Evolutionary conservation across 2,329 filamentous ascomycete species (phyloP), one percentile per base, ranked within the genome.

Genomic region (Cadophora malorum): DNA sequence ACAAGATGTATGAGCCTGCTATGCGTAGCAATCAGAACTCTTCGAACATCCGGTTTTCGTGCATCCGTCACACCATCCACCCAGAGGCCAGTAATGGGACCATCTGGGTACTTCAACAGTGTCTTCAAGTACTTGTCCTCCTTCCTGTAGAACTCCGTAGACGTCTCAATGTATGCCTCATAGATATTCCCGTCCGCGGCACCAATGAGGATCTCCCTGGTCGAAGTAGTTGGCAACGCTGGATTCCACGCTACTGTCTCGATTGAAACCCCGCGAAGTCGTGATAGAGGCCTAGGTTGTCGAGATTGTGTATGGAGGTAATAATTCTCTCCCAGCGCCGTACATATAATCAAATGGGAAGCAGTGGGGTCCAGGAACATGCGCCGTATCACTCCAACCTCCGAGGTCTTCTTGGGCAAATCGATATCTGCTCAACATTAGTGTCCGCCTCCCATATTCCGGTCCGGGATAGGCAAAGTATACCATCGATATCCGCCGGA

Each of bases 311-410:
- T 95, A 79, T 99, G 96, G 10, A 99, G 91, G 80, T 99, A 99
- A 83, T 94, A 99, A 81, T 97, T 98, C 80, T 99, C 96, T 78
- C 94, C 94, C 50, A 94, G 87, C 5, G 93, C 91, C 3, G 96
- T 99, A 78, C 91, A 94, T 73, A 99, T 89, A 72, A 99, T 88
- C 33, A 99, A 84, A 81, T 99, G 96, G 6, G 94, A 97, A 33
- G 96, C 96, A 12, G 95, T 97, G 33, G 96, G 95, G 77, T 99
- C 96, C 9, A 99, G 91, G 82, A 99, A 99, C 87, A 99, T 93
- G 82, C 92, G 93, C 74, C 92, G 90, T 77, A 99, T 98, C 63
- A 97, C 87, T 73, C 96, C 96, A 68, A 96, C 88, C 79, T 99
- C 95, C 47, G 93, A 91, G 19, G 93, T 88, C 76, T 95, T 96